Percentiles rank a stretch among this genome's conserved stretches.
phyloP scores from a whole-genome alignment of 495 filamentous ascomycete species.

The Aspergillus baeticus region DNA sequence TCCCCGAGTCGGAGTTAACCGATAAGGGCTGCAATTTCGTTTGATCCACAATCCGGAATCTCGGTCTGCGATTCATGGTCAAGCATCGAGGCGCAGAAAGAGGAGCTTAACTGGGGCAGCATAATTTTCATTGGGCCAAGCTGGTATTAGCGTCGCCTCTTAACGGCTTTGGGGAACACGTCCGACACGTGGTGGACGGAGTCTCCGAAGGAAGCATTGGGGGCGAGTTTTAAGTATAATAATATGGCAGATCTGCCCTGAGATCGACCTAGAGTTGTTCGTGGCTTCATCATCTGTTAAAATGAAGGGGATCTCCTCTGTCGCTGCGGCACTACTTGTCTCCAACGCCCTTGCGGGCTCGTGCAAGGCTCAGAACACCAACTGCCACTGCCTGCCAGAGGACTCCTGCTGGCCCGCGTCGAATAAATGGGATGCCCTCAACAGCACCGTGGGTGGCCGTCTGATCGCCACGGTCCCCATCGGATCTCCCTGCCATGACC shows the following conservation, averaged over 20 bases:
- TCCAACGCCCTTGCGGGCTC: conserved; percentile 16
- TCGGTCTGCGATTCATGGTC: too few relatives aligned
- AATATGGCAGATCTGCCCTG: neutral
- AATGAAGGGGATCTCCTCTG: conserved; percentile 30
- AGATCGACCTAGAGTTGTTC: neutral
- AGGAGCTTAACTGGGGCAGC: neutral
- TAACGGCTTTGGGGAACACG: conserved; percentile 18
- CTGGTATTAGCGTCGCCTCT: neutral
- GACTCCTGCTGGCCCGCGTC: conserved; percentile 50
- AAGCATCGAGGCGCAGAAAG: too few relatives aligned
- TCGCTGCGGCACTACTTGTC: conserved; percentile 23
- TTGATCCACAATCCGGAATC: too few relatives aligned
- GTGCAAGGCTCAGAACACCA: neutral
- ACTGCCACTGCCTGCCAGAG: conserved; percentile 35
- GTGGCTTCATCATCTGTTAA: neutral
- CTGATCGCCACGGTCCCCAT: conserved; percentile 47
- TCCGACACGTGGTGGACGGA: conserved; percentile 11
- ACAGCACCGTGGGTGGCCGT: conserved; percentile 41
- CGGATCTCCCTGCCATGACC: conserved; percentile 47
- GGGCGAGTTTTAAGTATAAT: too few relatives aligned
- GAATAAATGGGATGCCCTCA: conserved; percentile 41
- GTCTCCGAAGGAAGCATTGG: too few relatives aligned
- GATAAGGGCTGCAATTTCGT: too few relatives aligned
- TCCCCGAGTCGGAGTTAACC: too few relatives aligned
- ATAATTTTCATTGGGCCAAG: neutral